These are phyloP conservation scores for Iris macrosiphon DNA, from an alignment of 106 monocot genomes.

Conservation along the genomic window DNA sequence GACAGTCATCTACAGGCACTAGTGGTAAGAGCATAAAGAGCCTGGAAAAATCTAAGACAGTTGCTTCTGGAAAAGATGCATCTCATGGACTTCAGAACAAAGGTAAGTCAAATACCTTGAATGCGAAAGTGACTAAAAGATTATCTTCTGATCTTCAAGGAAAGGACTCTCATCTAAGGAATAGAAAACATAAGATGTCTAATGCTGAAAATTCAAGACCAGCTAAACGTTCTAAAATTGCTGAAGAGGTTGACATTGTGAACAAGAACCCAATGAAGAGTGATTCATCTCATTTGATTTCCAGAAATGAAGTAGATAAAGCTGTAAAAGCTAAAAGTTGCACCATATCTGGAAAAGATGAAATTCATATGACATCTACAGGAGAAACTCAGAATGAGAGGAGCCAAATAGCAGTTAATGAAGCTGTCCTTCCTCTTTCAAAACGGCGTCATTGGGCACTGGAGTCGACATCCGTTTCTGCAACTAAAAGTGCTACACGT, in stretches of 20 bases:
- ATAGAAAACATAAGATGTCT: constrained; percentile 27
- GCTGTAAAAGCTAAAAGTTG: constrained; percentile 6
- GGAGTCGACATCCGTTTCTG: constrained; percentile 5
- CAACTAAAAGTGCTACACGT: constrained; percentile 6
- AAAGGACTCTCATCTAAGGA: constrained; percentile 11
- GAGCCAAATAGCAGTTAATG: background rate
- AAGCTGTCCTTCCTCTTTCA: constrained; percentile 1
- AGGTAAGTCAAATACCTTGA: constrained; percentile 1
- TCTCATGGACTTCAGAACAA: background rate
- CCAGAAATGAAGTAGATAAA: constrained; percentile 13
- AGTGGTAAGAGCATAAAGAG: constrained; percentile 18
- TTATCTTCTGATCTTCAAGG: background rate
- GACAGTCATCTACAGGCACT: constrained; percentile 18
- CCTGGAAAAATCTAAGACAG: constrained; percentile 13
- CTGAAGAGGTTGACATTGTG: constrained; percentile 9
- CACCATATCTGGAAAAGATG: constrained; percentile 7
- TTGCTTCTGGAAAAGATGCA: constrained; percentile 17
- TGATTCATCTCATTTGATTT: constrained; percentile 5
- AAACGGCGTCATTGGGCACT: background rate
- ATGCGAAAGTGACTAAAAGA: constrained; percentile 9
- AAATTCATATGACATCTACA: constrained; percentile 5
- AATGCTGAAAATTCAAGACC: constrained; percentile 14
- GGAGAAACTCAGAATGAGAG: background rate
- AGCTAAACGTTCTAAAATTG: constrained; percentile 34
- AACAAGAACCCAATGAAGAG: constrained; percentile 3